Evolutionary conservation across 768 basidiomycete species (phyloP).

Genomic region (Amyloporia xantha): DNA sequence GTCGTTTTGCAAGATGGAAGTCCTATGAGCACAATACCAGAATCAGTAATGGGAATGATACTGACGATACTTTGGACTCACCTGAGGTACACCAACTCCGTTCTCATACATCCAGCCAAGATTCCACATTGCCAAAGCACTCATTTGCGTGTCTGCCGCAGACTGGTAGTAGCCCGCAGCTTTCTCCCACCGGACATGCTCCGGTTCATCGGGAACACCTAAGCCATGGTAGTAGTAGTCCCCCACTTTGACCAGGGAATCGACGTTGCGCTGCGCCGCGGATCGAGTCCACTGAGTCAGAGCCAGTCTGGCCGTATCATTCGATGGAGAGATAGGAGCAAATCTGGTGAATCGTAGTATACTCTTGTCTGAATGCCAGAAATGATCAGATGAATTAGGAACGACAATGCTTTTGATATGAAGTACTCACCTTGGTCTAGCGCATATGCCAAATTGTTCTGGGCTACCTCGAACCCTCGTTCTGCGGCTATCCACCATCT

Average conservation of each 20-base stretch:
- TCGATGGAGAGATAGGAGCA: slow-evolving; percentile 66
- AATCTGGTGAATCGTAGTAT: slow-evolving; percentile 62
- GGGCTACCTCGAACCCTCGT: slow-evolving; percentile 84
- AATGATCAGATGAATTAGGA: slow-evolving; percentile 20
- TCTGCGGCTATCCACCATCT: slow-evolving; percentile 96
- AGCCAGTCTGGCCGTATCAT: slow-evolving; percentile 76
- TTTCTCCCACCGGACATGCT: slow-evolving; percentile 68
- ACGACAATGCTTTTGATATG: neutral
- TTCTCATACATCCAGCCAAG: slow-evolving; percentile 99
- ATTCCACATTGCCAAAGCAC: slow-evolving; percentile 97
- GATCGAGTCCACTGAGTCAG: slow-evolving; percentile 94
- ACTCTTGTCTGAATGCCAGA: slow-evolving; percentile 54
- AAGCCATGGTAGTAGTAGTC: slow-evolving; percentile 95
- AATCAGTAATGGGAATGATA: neutral
- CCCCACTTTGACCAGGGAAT: slow-evolving; percentile 95
- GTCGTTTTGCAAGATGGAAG: slow-evolving; percentile 93
- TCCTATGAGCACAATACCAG: slow-evolving; percentile 43
- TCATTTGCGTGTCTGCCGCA: slow-evolving; percentile 87
- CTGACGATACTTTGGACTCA: slow-evolving; percentile 23
- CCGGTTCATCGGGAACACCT: slow-evolving; percentile 66
- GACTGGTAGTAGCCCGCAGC: slow-evolving; percentile 93
- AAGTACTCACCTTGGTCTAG: slow-evolving; percentile 75
- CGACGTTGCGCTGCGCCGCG: slow-evolving; percentile 90
- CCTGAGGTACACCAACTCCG: slow-evolving; percentile 86
- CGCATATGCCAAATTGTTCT: slow-evolving; percentile 91